Conservation (phyloP, 2,329 filamentous ascomycete species). For the Scytalidium sp. region DNA sequence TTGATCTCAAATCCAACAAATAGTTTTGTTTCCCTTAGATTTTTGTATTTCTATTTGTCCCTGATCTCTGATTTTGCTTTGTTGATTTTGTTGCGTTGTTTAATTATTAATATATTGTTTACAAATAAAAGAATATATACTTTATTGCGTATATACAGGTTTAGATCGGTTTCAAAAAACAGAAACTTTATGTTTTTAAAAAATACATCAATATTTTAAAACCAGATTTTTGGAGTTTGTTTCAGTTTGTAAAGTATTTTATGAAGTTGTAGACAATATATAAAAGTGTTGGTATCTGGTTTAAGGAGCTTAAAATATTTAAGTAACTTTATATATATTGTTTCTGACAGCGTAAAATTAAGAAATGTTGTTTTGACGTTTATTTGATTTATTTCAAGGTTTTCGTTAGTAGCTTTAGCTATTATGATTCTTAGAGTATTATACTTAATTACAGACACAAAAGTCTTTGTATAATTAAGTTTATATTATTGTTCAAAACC, state of each 20-base stretch:
- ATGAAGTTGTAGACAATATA: neutral
- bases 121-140: constrained; percentile 1
- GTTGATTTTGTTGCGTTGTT: neutral
- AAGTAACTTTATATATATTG: constrained; percentile 1
- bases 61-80: neutral
- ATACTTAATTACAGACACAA: neutral
- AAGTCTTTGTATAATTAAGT: constrained; percentile 2
- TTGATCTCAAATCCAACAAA: constrained; percentile 1
- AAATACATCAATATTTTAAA: neutral
- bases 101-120: neutral
- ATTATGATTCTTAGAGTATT: constrained; percentile 1
- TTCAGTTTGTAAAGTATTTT: constrained; percentile 1
- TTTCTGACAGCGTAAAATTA: neutral
- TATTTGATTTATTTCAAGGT: constrained; percentile 5
- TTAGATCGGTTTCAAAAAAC: neutral
- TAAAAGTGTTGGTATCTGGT: too few relatives aligned
- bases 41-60: neutral
- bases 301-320: neutral
- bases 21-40: neutral
- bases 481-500: neutral
- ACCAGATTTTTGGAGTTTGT: neutral
- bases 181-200: neutral
- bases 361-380: neutral
- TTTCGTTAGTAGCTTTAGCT: neutral
- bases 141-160: neutral